Conservation (phyloP, 495 filamentous ascomycete genomes). For the Annulohypoxylon bovei region DNA sequence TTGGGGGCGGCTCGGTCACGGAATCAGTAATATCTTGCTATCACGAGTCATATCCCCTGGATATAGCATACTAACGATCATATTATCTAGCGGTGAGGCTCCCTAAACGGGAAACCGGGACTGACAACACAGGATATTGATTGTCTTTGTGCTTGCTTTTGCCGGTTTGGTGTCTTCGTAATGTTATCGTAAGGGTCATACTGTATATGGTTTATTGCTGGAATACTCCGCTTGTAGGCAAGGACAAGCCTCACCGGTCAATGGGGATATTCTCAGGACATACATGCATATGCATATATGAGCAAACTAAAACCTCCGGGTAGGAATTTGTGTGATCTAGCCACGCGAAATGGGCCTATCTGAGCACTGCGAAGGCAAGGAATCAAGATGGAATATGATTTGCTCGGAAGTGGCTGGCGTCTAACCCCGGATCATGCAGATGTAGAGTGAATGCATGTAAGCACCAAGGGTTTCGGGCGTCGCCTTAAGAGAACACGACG, state of each 20-base stretch:
- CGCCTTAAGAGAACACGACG: neutral
- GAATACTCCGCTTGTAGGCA: neutral
- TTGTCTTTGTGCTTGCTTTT: neutral
- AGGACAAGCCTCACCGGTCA: neutral
- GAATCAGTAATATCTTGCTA: neutral
- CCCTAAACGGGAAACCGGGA: constrained; percentile 10
- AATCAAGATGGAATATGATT: neutral
- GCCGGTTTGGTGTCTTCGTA: neutral
- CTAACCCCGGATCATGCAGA: neutral
- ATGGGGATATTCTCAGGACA: constrained; percentile 2
- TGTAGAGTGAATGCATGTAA: neutral
- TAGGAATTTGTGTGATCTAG: constrained; percentile 1
- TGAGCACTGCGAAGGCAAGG: neutral
- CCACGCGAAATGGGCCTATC: neutral
- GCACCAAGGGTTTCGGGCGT: neutral
- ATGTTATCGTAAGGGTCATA: neutral
- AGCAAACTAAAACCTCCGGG: constrained; percentile 24
- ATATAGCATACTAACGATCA: neutral
- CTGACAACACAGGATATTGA: neutral
- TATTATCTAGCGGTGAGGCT: constrained; percentile 11
- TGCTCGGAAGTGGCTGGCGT: neutral
- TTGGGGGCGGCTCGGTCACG: neutral
- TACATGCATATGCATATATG: constrained; percentile 10
- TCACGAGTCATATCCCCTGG: neutral
- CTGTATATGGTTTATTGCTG: neutral